Percentiles rank a stretch among this genome's conserved stretches.
phyloP scores from a whole-genome alignment of 2,329 filamentous ascomycete genomes.

The Cladosporium sp. region DNA sequence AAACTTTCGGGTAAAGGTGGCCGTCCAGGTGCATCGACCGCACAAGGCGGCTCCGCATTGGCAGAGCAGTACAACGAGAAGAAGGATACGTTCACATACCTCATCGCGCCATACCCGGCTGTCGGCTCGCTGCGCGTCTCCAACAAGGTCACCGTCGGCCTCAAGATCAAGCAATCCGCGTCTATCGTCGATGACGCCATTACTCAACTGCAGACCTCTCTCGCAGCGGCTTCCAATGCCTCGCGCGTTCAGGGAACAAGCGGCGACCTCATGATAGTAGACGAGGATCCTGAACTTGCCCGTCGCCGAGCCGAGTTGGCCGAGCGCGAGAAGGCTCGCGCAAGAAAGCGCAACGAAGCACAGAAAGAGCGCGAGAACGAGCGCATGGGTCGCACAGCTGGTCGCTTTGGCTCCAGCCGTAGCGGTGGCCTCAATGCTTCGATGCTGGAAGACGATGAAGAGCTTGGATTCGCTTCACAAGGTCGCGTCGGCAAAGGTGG shows the following conservation, averaged over 20 bases:
- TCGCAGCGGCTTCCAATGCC: conserved; percentile 60
- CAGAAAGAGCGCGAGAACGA: conserved; percentile 58
- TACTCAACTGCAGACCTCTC: conserved; percentile 61
- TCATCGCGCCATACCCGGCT: conserved; percentile 65
- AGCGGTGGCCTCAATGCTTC: conserved; percentile 61
- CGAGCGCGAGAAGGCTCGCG: conserved; percentile 67
- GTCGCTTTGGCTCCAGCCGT: conserved; percentile 45
- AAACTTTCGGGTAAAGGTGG: conserved; percentile 29
- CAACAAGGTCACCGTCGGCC: conserved; percentile 70
- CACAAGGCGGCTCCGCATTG: neutral
- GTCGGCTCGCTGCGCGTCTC: conserved; percentile 67
- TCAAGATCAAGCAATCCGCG: conserved; percentile 64
- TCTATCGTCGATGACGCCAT: conserved; percentile 68
- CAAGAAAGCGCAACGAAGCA: conserved; percentile 58
- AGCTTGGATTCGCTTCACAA: conserved; percentile 26
- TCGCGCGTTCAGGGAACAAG: conserved; percentile 43
- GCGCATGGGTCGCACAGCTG: conserved; percentile 46
- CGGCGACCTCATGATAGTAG: conserved; percentile 64
- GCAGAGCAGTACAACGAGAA: conserved; percentile 59
- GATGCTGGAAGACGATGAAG: conserved; percentile 63
- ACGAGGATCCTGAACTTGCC: conserved; percentile 69
- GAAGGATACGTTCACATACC: conserved; percentile 71
- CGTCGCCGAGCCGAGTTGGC: conserved; percentile 69
- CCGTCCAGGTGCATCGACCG: neutral
- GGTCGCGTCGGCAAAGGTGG: conserved; percentile 26